phyloP scores from a whole-genome alignment of 176 grass and related monocot genomes.

The Bonia amplexicaulis region DNA sequence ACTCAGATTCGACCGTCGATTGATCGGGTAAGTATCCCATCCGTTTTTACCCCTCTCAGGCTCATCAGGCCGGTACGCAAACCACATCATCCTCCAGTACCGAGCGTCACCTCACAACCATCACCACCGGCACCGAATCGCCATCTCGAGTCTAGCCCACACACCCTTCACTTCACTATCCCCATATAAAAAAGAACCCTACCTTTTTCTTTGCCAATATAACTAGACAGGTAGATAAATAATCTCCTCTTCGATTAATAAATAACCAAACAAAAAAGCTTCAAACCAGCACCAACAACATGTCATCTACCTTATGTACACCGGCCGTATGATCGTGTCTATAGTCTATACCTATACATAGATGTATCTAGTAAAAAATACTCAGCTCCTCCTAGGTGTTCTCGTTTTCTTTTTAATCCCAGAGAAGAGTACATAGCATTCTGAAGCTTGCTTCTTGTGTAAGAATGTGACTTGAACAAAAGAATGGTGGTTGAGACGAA shows the following conservation, averaged over 20 bases:
- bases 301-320: background rate
- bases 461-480: background rate
- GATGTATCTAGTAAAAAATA: background rate
- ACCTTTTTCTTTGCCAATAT: background rate
- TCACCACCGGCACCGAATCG: background rate
- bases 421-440: background rate
- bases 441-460: background rate
- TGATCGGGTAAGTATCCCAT: too few relatives aligned
- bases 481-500: background rate
- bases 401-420: background rate
- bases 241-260: background rate
- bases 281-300: background rate
- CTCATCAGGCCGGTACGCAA: background rate
- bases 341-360: background rate
- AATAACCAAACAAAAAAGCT: background rate
- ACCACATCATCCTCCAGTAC: conserved; percentile 32
- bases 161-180: background rate
- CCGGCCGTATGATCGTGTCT: background rate
- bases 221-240: background rate
- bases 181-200: background rate
- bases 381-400: background rate
- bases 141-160: background rate
- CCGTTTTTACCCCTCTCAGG: too few relatives aligned
- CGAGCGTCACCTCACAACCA: conserved; percentile 2
- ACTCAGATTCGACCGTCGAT: rapidly evolving